Percentiles rank a stretch among this genome's conserved stretches.
These are phyloP conservation scores for Triglochin maritima DNA, from an alignment of 106 monocot species.

Conservation along the genomic window DNA sequence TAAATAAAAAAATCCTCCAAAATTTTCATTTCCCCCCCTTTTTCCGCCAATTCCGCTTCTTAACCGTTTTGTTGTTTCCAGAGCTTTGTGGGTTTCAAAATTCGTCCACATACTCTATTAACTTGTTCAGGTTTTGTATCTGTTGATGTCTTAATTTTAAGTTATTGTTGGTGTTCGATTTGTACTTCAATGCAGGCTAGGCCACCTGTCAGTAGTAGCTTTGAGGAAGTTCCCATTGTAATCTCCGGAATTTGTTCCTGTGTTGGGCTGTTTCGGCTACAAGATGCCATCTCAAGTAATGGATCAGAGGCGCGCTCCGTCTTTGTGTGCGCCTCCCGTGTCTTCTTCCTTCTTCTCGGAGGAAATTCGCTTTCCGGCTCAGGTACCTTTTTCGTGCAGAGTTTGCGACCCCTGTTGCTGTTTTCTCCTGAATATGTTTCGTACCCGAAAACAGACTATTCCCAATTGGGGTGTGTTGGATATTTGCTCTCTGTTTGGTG, in stretches of 20 bases:
- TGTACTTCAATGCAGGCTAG: background rate
- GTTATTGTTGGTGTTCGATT: background rate
- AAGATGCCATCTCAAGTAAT: conserved; percentile 33
- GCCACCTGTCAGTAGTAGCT: background rate
- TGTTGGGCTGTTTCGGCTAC: background rate
- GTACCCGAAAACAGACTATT: no score
- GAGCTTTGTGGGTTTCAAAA: no score
- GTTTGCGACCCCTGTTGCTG: no score
- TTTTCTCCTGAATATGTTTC: no score
- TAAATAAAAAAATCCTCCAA: no score
- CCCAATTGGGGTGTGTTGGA: no score
- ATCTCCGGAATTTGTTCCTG: background rate
- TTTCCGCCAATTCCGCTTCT: no score
- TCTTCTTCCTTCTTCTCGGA: conserved; percentile 27
- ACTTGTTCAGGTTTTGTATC: background rate
- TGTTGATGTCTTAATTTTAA: background rate
- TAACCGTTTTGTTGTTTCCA: no score
- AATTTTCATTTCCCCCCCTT: no score
- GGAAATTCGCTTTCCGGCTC: conserved; percentile 20
- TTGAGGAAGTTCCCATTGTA: background rate
- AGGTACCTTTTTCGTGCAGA: conserved; percentile 6
- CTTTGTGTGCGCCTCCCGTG: conserved; percentile 9
- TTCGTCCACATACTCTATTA: background rate
- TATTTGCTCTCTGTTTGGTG: no score
- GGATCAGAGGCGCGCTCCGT: conserved; percentile 21